These are phyloP conservation scores for Phtheirospermum japonicum DNA, from an alignment of 257 asterid genomes.

Conservation along the genomic window DNA sequence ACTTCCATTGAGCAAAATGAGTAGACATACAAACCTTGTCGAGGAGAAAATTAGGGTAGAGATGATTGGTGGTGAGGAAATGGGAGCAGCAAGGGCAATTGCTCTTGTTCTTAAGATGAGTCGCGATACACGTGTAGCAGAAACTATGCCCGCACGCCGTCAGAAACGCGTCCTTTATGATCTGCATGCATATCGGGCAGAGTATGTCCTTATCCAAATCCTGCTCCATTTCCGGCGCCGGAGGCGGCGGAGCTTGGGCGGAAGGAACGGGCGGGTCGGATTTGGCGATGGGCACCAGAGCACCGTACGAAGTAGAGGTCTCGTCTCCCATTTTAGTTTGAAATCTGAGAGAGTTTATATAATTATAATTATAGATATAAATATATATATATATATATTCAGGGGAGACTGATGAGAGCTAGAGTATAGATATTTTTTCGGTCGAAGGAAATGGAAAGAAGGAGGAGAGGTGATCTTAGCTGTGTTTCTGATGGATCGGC, in stretches of 20 bases:
- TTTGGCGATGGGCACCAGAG: slow-evolving; percentile 54
- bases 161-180: slow-evolving; percentile 78
- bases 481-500: too few relatives aligned
- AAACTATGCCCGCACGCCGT: slow-evolving; percentile 93
- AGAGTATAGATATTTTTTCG: background rate
- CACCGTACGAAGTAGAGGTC: slow-evolving; percentile 40
- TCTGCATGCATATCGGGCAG: slow-evolving; percentile 95
- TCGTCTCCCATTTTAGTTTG: slow-evolving; percentile 35
- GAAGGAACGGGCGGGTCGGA: slow-evolving; percentile 33
- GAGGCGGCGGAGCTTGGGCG: slow-evolving; percentile 29
- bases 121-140: slow-evolving; percentile 83
- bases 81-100: slow-evolving; percentile 90
- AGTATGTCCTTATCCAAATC: slow-evolving; percentile 62
- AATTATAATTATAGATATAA: too few relatives aligned
- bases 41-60: slow-evolving; percentile 93
- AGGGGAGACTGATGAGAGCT: background rate
- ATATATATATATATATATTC: background rate
- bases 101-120: slow-evolving; percentile 82
- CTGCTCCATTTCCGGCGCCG: slow-evolving; percentile 28
- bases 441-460: slow-evolving; percentile 25
- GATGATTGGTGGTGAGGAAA: slow-evolving; percentile 55
- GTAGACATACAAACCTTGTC: slow-evolving; percentile 50
- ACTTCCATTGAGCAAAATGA: too few relatives aligned
- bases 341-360: slow-evolving; percentile 1
- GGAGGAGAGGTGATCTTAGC: slow-evolving; percentile 26